Percentiles rank a stretch among this genome's conserved stretches.
phyloP scores from a whole-genome alignment of 2,329 filamentous ascomycete genomes.

The Ophiosphaerella narmari region DNA sequence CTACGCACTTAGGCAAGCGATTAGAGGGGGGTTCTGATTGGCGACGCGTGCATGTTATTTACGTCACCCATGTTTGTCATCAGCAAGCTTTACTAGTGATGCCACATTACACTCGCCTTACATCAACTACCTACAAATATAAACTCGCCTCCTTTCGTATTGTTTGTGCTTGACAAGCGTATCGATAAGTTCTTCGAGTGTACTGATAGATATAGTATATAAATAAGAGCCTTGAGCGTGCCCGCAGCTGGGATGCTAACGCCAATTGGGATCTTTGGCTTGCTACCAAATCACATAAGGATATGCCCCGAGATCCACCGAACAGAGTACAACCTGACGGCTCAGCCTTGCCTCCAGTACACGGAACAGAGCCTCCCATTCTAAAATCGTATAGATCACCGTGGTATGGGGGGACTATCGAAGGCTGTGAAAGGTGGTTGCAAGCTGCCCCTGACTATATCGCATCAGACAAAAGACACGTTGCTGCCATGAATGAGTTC shows the following conservation, averaged over 20 bases:
- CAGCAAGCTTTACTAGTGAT: too few species aligned
- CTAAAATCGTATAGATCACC: slow-evolving; percentile 4
- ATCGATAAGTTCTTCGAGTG: background rate
- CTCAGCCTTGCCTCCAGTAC: background rate
- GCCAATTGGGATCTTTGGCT: slow-evolving; percentile 10
- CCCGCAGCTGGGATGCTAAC: slow-evolving; percentile 1
- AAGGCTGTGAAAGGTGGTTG: slow-evolving; percentile 14
- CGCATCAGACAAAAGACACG: slow-evolving; percentile 3
- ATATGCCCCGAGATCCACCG: slow-evolving; percentile 4
- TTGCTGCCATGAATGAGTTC: slow-evolving; percentile 10
- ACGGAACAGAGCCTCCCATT: slow-evolving; percentile 9
- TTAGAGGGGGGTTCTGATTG: too few species aligned
- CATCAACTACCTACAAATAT: background rate
- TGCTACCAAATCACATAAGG: slow-evolving; percentile 9
- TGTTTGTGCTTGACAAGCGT: slow-evolving; percentile 11
- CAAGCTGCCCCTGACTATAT: slow-evolving; percentile 3
- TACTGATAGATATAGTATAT: slow-evolving; percentile 5
- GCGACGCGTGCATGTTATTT: too few species aligned
- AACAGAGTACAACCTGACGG: background rate
- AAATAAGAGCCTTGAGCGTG: slow-evolving; percentile 4
- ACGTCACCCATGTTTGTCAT: too few species aligned
- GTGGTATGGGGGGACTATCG: slow-evolving; percentile 11
- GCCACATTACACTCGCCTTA: too few species aligned
- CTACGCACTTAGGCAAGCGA: too few species aligned
- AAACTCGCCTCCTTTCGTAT: slow-evolving; percentile 7